Evolutionary conservation across 1,139 yeast genomes (phyloP), one percentile per base, ranked within the genome.

Genomic region (Yarrowia galli): DNA sequence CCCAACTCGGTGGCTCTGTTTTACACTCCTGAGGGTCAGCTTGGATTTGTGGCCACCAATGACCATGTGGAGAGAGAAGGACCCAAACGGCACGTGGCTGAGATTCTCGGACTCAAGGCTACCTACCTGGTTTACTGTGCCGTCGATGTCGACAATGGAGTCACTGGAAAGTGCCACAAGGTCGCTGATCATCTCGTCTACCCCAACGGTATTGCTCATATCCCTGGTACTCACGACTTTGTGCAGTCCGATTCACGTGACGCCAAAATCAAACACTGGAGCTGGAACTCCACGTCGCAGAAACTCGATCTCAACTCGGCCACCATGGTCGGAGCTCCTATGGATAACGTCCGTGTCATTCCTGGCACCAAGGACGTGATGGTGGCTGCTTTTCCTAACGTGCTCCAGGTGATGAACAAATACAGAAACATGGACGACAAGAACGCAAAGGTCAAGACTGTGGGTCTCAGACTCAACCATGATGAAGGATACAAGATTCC

Each of bases 21-120:
- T 16, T 58, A 58, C 51, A 43, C 64, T 32, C 64, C 64, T 9
- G 64, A 58, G 18, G 64, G 64, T 28, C 64, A 58, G 64, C 64
- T 58, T 8, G 64, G 64, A 1, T 43, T 58, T 15, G 51, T 58
- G 3, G 51, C 51, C 8, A 58, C 64, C 25, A 58, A 58, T 12
- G 64, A 58, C n/a, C 64, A 58, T 18, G 28, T 58, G 3, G 20
- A 20, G 15, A n/a, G 64, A 15, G 32, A 40, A 22, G 64, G 64
- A 1, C 6, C 9, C 6, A 28, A 10, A 8, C 28, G 64, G 2
- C 18, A 18, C 12, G 51, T 43, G 20, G 42, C 64, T 3, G 64
- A 58, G 28, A 32, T 58, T 16, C 42, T 58, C 32, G 64, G 64
- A 18, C 64, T 58, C 42, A 58, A 58, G 42, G 32, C 64, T 4